Evolutionary conservation across 306 rosid genomes (phyloP).

Genomic region (Cucumis hystrix): DNA sequence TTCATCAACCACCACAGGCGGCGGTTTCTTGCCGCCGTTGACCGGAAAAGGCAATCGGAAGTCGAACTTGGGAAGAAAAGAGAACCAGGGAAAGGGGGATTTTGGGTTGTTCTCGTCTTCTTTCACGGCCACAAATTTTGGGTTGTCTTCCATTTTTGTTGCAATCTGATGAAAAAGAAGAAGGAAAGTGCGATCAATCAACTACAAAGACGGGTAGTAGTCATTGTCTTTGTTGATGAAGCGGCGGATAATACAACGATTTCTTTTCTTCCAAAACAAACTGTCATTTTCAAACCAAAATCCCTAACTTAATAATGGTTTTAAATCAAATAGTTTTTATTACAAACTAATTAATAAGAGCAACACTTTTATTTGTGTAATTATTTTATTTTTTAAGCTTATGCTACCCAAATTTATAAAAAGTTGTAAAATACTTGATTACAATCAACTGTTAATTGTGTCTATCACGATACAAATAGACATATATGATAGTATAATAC

Average conservation of each 20-base stretch:
- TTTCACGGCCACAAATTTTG: constrained; percentile 15
- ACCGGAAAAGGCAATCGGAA: constrained; percentile 37
- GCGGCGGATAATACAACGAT: constrained; percentile 3
- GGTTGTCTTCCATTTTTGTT: constrained; percentile 34
- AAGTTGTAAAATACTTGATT: too few species aligned
- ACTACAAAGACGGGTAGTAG: neutral
- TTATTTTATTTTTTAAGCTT: too few species aligned
- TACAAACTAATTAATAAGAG: too few species aligned
- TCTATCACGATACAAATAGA: too few species aligned
- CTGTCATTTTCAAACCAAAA: neutral
- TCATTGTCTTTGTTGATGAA: neutral
- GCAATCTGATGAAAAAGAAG: neutral
- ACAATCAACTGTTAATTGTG: too few species aligned
- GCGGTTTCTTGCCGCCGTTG: neutral
- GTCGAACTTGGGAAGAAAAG: constrained; percentile 40
- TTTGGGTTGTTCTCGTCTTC: constrained; percentile 10
- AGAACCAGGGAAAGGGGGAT: constrained; percentile 12
- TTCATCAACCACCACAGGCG: constrained; percentile 2
- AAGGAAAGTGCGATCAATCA: neutral
- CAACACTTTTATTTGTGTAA: too few species aligned
- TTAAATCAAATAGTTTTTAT: neutral
- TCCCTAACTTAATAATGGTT: neutral
- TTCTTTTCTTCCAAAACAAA: neutral
- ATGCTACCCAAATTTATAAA: too few species aligned
- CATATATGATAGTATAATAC: too few species aligned